phyloP scores from a whole-genome alignment of 2,329 filamentous ascomycete species.

The Xylariaceae sp. region DNA sequence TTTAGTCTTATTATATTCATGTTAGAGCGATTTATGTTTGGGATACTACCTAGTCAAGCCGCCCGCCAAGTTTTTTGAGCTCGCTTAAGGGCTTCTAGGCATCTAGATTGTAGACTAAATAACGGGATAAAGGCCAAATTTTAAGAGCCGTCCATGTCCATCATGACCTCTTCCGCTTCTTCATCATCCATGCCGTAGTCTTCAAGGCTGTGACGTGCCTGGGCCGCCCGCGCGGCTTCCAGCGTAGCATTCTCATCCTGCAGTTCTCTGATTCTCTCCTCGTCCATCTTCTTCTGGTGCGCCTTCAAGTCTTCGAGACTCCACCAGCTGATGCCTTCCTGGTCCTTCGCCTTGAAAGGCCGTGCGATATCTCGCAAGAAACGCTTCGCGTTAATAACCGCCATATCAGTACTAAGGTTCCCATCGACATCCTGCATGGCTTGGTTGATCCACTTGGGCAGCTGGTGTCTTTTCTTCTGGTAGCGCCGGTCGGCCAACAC shows the following conservation, averaged over 20 bases:
- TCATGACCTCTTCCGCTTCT: slow-evolving; percentile 57
- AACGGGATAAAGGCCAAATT: background rate
- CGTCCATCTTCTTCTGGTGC: slow-evolving; percentile 75
- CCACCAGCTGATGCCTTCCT: slow-evolving; percentile 95
- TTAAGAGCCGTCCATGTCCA: slow-evolving; percentile 45
- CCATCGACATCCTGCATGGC: slow-evolving; percentile 82
- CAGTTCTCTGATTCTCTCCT: slow-evolving; percentile 67
- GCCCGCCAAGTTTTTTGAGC: background rate
- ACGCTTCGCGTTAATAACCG: slow-evolving; percentile 82
- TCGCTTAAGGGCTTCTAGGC: background rate
- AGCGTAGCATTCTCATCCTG: slow-evolving; percentile 48
- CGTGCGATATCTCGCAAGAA: slow-evolving; percentile 93
- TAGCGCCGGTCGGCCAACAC: slow-evolving; percentile 93
- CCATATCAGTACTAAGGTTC: slow-evolving; percentile 95
- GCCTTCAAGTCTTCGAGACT: slow-evolving; percentile 74
- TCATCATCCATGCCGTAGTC: slow-evolving; percentile 57
- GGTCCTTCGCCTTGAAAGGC: slow-evolving; percentile 79
- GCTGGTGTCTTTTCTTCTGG: slow-evolving; percentile 84
- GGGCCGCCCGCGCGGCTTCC: slow-evolving; percentile 32
- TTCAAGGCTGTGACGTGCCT: slow-evolving; percentile 36
- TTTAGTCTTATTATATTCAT: background rate
- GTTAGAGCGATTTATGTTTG: background rate
- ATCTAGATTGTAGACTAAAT: background rate
- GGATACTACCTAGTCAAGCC: background rate
- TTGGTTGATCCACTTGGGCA: slow-evolving; percentile 96